Evolutionary conservation across 352 stramenopile genomes (phyloP).

Genomic region (Phytophthora ramorum): DNA sequence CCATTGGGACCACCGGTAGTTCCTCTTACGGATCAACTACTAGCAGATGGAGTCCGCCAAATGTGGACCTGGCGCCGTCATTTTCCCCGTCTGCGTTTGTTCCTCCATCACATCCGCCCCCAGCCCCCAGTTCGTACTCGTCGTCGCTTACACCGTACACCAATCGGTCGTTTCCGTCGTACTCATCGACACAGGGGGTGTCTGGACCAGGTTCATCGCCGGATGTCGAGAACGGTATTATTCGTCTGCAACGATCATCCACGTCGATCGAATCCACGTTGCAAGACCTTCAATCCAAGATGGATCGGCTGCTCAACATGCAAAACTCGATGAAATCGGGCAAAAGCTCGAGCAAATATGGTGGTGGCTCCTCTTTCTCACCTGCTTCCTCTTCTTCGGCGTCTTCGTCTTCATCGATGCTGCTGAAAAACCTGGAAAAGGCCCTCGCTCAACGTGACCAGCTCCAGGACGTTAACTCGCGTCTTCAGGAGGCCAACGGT

Average conservation of each 20-base stretch:
- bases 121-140: conserved; percentile 20
- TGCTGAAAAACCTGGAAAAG: conserved; percentile 84
- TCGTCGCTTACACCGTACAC: conserved; percentile 43
- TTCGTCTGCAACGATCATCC: conserved; percentile 77
- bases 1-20: neutral
- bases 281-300: conserved; percentile 80
- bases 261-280: conserved; percentile 81
- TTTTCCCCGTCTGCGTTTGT: conserved; percentile 34
- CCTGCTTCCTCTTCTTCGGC: conserved; percentile 38
- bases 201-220: conserved; percentile 23
- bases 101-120: conserved; percentile 21
- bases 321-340: conserved; percentile 56
- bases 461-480: conserved; percentile 58
- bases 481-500: conserved; percentile 55
- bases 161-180: conserved; percentile 24
- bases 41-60: conserved; percentile 36
- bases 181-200: conserved; percentile 10
- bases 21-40: conserved; percentile 20
- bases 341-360: conserved; percentile 44
- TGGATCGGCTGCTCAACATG: conserved; percentile 75
- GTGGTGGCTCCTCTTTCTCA: conserved; percentile 17
- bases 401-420: conserved; percentile 41
- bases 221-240: conserved; percentile 70
- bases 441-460: conserved; percentile 72
- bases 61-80: conserved; percentile 39